A percentile compares a stretch with the other conserved stretches of the same genome.
Evolutionary conservation across 2,329 filamentous ascomycete genomes (phyloP).

Genomic region (Botryosphaeria agaves): DNA sequence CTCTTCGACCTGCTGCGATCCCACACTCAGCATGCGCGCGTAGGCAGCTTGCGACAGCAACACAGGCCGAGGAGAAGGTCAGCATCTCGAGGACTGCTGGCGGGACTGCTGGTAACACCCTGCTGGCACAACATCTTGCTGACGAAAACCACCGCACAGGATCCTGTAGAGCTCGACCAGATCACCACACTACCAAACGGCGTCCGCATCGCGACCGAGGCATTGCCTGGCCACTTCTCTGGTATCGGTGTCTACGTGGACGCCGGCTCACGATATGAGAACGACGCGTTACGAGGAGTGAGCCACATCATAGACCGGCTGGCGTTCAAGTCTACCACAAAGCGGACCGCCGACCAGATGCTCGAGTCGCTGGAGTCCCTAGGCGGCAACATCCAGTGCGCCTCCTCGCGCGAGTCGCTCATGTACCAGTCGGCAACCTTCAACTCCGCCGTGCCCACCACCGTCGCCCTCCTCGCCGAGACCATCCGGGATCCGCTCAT

Average conservation of each 20-base stretch:
- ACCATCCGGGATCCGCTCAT: slow-evolving; percentile 78
- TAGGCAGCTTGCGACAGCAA: slow-evolving; percentile 11
- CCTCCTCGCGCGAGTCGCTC: slow-evolving; percentile 82
- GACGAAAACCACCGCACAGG: slow-evolving; percentile 27
- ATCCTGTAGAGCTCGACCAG: slow-evolving; percentile 71
- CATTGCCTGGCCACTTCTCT: slow-evolving; percentile 83
- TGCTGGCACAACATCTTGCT: not conserved
- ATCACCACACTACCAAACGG: slow-evolving; percentile 86
- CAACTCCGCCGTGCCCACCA: slow-evolving; percentile 74
- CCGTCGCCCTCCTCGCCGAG: slow-evolving; percentile 74
- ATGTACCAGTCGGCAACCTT: slow-evolving; percentile 99
- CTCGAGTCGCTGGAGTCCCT: slow-evolving; percentile 73
- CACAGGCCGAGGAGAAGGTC: slow-evolving; percentile 17
- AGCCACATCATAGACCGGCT: slow-evolving; percentile 93
- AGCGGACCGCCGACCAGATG: slow-evolving; percentile 64
- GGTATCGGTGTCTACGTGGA: slow-evolving; percentile 94
- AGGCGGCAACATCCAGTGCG: slow-evolving; percentile 93
- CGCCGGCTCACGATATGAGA: slow-evolving; percentile 88
- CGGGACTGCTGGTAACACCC: not conserved
- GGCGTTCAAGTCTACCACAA: slow-evolving; percentile 76
- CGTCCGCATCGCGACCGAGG: slow-evolving; percentile 84
- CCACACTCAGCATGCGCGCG: not conserved
- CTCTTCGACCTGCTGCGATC: not conserved
- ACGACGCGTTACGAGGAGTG: slow-evolving; percentile 64
- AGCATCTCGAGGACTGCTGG: slow-evolving; percentile 1